Evolutionary conservation across 2,329 filamentous ascomycete species (phyloP).

Genomic region (Penicillium sp.): DNA sequence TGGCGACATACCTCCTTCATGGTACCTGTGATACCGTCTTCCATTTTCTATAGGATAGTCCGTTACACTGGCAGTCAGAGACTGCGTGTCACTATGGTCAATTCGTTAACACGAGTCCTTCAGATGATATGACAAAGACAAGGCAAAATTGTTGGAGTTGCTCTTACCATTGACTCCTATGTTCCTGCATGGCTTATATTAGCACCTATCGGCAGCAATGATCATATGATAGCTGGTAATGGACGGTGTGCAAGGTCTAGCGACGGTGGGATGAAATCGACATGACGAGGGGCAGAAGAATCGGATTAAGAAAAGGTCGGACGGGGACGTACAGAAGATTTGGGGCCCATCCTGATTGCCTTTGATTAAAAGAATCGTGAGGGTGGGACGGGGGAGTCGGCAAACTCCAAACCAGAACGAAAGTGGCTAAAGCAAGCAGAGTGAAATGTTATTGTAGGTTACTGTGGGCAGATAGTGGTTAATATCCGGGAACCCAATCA

Average conservation of each 20-base stretch:
- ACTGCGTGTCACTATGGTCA: constrained; percentile 40
- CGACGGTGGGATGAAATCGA: background rate
- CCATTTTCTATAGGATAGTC: constrained; percentile 45
- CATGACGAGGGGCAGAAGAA: background rate
- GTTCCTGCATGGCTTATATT: constrained; percentile 24
- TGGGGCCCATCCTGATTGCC: constrained; percentile 18
- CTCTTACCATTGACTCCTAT: constrained; percentile 25
- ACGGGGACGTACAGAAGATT: constrained; percentile 13
- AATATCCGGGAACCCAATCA: constrained; percentile 1
- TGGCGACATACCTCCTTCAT: constrained; percentile 42
- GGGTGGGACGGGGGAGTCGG: constrained; percentile 3
- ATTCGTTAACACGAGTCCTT: constrained; percentile 6
- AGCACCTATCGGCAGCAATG: background rate
- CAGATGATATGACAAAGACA: background rate
- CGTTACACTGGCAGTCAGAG: constrained; percentile 43
- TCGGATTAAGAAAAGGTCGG: background rate
- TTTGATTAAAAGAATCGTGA: constrained; percentile 2
- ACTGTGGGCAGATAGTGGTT: background rate
- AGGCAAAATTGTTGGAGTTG: constrained; percentile 1
- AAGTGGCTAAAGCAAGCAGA: background rate
- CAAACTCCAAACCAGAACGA: constrained; percentile 1
- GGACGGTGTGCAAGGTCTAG: background rate
- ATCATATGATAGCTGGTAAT: background rate
- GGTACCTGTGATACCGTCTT: constrained; percentile 45
- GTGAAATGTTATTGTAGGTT: background rate